A percentile compares a stretch with the other conserved stretches of the same genome.
phyloP scores from a whole-genome alignment of 345 rosid genomes.

The Lumnitzera littorea region DNA sequence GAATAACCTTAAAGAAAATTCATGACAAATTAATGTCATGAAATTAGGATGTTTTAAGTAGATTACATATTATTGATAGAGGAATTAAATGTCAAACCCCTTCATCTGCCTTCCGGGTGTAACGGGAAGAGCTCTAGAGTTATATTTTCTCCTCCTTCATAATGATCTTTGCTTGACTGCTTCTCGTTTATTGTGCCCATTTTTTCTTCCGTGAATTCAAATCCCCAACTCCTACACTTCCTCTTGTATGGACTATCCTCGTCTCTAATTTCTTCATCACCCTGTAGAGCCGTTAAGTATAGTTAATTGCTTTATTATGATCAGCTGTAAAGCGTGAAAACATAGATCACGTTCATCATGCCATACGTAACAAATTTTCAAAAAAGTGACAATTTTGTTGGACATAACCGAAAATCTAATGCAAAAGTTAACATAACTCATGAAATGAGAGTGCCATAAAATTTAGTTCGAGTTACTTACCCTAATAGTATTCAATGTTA shows the following conservation, averaged over 20 bases:
- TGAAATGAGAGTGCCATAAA: neutral
- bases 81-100: conserved; percentile 1
- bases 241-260: conserved; percentile 74
- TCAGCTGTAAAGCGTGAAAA: neutral
- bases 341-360: too few species aligned
- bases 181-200: conserved; percentile 10
- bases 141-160: conserved; percentile 34
- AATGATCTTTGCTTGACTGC: conserved; percentile 22
- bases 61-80: too few species aligned
- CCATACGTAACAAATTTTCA: neutral
- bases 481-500: conserved; percentile 29
- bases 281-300: too few species aligned
- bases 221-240: conserved; percentile 84
- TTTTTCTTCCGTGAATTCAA: conserved; percentile 58
- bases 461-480: neutral
- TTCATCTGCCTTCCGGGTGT: conserved; percentile 79
- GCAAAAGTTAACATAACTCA: neutral
- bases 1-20: neutral
- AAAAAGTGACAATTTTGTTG: conserved; percentile 23
- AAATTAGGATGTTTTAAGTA: neutral
- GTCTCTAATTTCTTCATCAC: conserved; percentile 17
- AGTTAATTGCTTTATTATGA: neutral
- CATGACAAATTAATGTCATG: neutral
- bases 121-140: conserved; percentile 96
- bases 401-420: neutral